A percentile compares a stretch with the other conserved stretches of the same genome.
These are phyloP conservation scores for Mucor sp. DNA, from an alignment of 371 early-diverging fungal genomes.

Conservation along the genomic window DNA sequence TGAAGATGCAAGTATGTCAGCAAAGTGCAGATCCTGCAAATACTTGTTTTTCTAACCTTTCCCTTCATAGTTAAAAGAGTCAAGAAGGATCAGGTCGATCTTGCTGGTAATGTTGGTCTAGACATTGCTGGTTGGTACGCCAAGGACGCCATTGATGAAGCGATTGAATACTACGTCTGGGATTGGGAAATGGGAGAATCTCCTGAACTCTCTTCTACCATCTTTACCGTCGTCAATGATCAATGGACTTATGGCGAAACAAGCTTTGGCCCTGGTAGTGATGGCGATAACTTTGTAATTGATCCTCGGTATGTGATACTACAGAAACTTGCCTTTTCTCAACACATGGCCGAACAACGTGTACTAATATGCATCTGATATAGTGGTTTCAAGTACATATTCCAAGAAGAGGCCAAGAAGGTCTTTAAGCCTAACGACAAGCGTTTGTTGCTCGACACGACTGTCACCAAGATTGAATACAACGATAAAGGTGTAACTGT, in stretches of 20 bases:
- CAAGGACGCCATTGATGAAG: slow-evolving; percentile 31
- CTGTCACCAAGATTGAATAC: slow-evolving; percentile 37
- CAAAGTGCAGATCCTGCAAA: neutral
- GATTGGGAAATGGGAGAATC: slow-evolving; percentile 48
- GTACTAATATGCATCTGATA: slow-evolving; percentile 4
- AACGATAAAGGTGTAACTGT: slow-evolving; percentile 35
- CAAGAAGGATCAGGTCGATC: slow-evolving; percentile 33
- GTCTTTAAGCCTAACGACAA: slow-evolving; percentile 28
- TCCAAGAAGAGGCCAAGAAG: slow-evolving; percentile 34
- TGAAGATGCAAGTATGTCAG: slow-evolving; percentile 31
- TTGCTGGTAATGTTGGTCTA: slow-evolving; percentile 39
- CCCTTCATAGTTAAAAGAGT: slow-evolving; percentile 28
- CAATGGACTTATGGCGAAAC: slow-evolving; percentile 23
- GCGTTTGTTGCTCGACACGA: slow-evolving; percentile 36
- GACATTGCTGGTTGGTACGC: slow-evolving; percentile 43
- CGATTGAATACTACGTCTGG: slow-evolving; percentile 46
- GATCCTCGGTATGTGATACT: slow-evolving; percentile 36
- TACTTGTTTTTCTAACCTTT: neutral
- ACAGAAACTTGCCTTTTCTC: neutral
- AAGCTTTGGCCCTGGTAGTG: slow-evolving; percentile 42
- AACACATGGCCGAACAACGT: neutral
- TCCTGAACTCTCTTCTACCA: slow-evolving; percentile 38
- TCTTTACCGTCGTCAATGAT: slow-evolving; percentile 32
- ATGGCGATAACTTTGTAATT: slow-evolving; percentile 41
- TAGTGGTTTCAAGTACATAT: slow-evolving; percentile 47